Evolutionary conservation across 176 grass and related monocot species (phyloP), one percentile per base, ranked within the genome.

Genomic region (Tillandsia fasciculata): DNA sequence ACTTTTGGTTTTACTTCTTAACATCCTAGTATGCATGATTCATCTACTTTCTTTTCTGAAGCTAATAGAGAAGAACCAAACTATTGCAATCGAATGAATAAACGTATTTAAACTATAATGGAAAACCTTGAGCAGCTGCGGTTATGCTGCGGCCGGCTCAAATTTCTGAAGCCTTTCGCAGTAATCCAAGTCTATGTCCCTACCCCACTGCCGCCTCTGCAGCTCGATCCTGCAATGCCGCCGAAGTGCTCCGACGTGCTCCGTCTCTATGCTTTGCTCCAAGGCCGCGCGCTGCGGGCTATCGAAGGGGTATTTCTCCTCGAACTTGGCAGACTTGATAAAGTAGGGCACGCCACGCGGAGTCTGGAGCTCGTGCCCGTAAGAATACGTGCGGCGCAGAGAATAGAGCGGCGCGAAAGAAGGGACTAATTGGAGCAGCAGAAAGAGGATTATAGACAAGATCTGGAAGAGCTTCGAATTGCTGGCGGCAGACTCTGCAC

Each of bases 161-260:
- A 92, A 93, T 67, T 88, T 90, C 70, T 78, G 70, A 72, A 99
- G 94, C 80, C 76, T 78, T 58, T 99, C 84, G 2, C 94, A 99
- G 66, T 99, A 64, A 0, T 84, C 87, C 18, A 90, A 86, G 72
- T 90, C 83, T 61, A 83, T 74, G 6, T 86, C 74, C 26, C 85
- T 23, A 0, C 89, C 89, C 94, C 94, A 99, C 22, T 99, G 94
- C 8, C 84, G 86, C 65, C 94, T 84, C 78, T 99, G 94, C 66
- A 90, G 20, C 80, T 99, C 94, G 26, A 65, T 63, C 77, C 89
- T 87, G 71, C 94, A 99, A 76, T 99, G 84, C 72, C 90, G 87
- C 1, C 77, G 52, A 23, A 99, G 18, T 68, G 86, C 66, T 14
- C 77, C 76, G 65, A 80, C 79, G 74, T 99, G 93, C 15, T 99